Percentiles rank a stretch among this genome's conserved stretches.
Conservation (phyloP, 495 filamentous ascomycete genomes). For the Xylona heveae region DNA sequence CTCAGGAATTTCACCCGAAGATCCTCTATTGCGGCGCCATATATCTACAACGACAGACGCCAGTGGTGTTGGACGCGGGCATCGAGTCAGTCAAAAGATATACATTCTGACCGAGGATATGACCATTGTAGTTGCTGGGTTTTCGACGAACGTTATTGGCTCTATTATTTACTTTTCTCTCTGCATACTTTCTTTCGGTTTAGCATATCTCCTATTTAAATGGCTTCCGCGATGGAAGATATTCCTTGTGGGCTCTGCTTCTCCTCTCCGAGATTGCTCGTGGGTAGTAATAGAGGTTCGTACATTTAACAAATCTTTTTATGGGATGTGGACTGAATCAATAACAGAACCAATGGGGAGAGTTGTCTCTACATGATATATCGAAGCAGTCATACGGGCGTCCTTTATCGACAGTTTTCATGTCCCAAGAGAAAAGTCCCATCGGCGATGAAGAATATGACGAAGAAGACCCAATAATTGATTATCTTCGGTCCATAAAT, state of each 20-base stretch:
- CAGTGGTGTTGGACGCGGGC: slow-evolving; percentile 31
- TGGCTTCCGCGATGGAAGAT: slow-evolving; percentile 85
- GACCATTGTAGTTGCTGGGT: slow-evolving; percentile 80
- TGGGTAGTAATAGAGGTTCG: slow-evolving; percentile 79
- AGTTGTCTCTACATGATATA: slow-evolving; percentile 54
- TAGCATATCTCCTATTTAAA: slow-evolving; percentile 63
- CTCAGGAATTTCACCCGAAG: slow-evolving; percentile 40
- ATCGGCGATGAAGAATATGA: slow-evolving; percentile 30
- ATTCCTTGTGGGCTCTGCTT: slow-evolving; percentile 43
- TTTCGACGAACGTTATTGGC: slow-evolving; percentile 50
- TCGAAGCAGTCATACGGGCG: slow-evolving; percentile 49
- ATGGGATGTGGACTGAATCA: no score
- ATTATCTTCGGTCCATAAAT: slow-evolving; percentile 49
- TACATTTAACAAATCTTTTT: no score
- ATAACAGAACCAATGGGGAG: slow-evolving; percentile 77
- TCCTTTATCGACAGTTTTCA: slow-evolving; percentile 73
- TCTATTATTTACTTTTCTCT: slow-evolving; percentile 43
- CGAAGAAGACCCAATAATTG: slow-evolving; percentile 65
- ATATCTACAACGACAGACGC: slow-evolving; percentile 32
- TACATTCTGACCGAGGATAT: slow-evolving; percentile 87
- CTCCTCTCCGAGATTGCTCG: slow-evolving; percentile 45
- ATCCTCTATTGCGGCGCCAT: slow-evolving; percentile 47
- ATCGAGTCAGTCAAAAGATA: slow-evolving; percentile 61
- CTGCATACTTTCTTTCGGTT: slow-evolving; percentile 48
- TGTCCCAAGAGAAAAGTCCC: slow-evolving; percentile 27